These are phyloP conservation scores for Kalaharituber pfeilii DNA, from an alignment of 2,329 filamentous ascomycete genomes.

Conservation along the genomic window DNA sequence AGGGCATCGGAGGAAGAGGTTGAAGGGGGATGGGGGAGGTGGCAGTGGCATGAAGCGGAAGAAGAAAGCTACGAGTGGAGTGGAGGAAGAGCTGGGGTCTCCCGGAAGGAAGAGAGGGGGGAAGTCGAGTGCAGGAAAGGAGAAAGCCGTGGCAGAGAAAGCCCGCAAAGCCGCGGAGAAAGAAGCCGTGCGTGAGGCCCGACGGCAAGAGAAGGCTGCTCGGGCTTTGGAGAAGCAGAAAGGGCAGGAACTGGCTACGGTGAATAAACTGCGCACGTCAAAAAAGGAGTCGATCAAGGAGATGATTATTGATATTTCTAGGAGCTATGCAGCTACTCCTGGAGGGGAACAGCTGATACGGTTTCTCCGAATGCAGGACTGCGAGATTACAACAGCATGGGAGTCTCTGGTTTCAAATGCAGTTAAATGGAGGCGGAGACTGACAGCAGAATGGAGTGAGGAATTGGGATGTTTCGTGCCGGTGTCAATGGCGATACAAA, in stretches of 20 bases:
- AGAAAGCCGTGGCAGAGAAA: slow-evolving; percentile 30
- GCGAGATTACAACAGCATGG: slow-evolving; percentile 27
- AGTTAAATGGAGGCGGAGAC: slow-evolving; percentile 52
- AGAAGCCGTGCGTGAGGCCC: slow-evolving; percentile 40
- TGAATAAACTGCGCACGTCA: slow-evolving; percentile 54
- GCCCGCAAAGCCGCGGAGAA: slow-evolving; percentile 34
- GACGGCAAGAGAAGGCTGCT: slow-evolving; percentile 41
- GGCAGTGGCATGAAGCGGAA: background rate
- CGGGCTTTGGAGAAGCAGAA: slow-evolving; percentile 46
- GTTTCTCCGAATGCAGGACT: slow-evolving; percentile 36
- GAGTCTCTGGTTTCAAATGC: slow-evolving; percentile 27
- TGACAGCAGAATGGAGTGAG: slow-evolving; percentile 45
- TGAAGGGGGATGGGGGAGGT: background rate
- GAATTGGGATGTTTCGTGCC: slow-evolving; percentile 43
- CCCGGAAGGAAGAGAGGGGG: background rate
- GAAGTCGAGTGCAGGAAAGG: slow-evolving; percentile 10
- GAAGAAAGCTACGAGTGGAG: background rate
- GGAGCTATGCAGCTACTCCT: slow-evolving; percentile 34
- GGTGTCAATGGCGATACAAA: slow-evolving; percentile 27
- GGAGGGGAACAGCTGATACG: slow-evolving; percentile 33
- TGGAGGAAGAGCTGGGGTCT: background rate
- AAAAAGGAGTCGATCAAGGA: slow-evolving; percentile 56
- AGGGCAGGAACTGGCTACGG: slow-evolving; percentile 49
- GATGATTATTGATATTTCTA: slow-evolving; percentile 58
- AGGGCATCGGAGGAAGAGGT: background rate